Evolutionary conservation across 257 asterid species (phyloP), one percentile per base, ranked within the genome.

Genomic region (Solanum chmielewskii): DNA sequence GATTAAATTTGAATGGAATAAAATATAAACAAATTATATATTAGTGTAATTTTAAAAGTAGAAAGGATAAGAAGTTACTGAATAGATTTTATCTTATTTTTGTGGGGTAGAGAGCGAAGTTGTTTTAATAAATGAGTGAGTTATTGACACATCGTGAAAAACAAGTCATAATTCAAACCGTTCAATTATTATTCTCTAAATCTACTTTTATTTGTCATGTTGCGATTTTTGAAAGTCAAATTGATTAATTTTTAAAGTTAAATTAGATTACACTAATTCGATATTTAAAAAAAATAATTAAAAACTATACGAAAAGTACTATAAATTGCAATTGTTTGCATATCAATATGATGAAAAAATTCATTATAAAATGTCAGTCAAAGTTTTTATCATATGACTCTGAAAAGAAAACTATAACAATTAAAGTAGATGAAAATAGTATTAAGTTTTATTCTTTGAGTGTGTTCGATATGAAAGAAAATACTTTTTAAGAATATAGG

Each of bases 71-170:
- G 25, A 59, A 3, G 11, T 59, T 18, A 56, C 4, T 1, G 2
- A 1, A 2, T 59, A 59, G 66, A 59, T 0, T 18, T 59, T 59
- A 59, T 20, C 5, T 59, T 59, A 20, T 20, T 20, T 59, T 20
- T 20, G 5, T 59, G 0, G 25, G 25, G 10, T 59, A 59, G 0
- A 59, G 25, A 59, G 66, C 2, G 3, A 59, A 59, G 66, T 60
- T 60, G 3, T 9, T 21, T 60, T n/a, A 64, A 64, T 11, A 64
- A 64, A 64, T 0, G 16, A n/a, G 18, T 10, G 31, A n/a, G 9
- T 64, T n/a, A 64, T 64, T n/a, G 16, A 64, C 29, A 5, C 31
- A 64, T n/a, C 6, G 16, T n/a, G n/a, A 64, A n/a, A n/a, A n/a
- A 4, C 33, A n/a, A 2, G 9, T 25, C 16, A n/a, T 64, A n/a